phyloP scores from a whole-genome alignment of 495 filamentous ascomycete species.

The Trichoderma reesei region DNA sequence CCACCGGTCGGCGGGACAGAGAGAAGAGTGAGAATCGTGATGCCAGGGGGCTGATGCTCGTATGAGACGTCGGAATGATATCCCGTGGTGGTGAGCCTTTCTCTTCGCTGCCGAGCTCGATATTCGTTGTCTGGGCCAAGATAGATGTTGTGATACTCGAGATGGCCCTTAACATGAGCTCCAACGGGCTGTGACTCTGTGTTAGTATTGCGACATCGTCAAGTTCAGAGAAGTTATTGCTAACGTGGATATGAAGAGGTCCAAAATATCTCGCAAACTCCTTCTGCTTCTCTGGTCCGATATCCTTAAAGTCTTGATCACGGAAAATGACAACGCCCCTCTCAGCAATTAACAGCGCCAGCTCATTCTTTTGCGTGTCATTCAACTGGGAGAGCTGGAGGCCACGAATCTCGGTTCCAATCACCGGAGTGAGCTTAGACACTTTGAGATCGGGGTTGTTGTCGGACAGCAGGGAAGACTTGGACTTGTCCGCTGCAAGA shows the following conservation, averaged over 20 bases:
- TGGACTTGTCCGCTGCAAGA: conserved; percentile 45
- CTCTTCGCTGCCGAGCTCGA: conserved; percentile 33
- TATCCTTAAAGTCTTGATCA: conserved; percentile 54
- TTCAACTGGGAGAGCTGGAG: conserved; percentile 57
- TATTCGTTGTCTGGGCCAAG: conserved; percentile 39
- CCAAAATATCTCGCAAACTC: conserved; percentile 59
- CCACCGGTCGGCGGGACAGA: conserved; percentile 64
- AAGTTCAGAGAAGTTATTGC: neutral
- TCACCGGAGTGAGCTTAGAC: conserved; percentile 55
- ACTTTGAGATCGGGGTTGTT: conserved; percentile 29
- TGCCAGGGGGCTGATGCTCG: conserved; percentile 68
- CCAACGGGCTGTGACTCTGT: conserved; percentile 26
- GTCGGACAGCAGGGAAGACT: conserved; percentile 44
- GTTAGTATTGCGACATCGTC: neutral
- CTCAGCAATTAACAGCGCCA: conserved; percentile 60
- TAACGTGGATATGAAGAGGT: conserved; percentile 51
- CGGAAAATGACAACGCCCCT: conserved; percentile 69
- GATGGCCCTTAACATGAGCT: conserved; percentile 32
- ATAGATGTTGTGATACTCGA: conserved; percentile 40
- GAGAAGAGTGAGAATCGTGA: conserved; percentile 61
- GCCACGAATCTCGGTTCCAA: conserved; percentile 64
- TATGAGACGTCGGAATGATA: conserved; percentile 50
- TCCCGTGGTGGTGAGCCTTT: conserved; percentile 36
- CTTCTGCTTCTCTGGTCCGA: conserved; percentile 50
- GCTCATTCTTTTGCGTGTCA: conserved; percentile 62